Evolutionary conservation across 2,329 filamentous ascomycete species (phyloP).

Genomic region (Podosphaera fusca): DNA sequence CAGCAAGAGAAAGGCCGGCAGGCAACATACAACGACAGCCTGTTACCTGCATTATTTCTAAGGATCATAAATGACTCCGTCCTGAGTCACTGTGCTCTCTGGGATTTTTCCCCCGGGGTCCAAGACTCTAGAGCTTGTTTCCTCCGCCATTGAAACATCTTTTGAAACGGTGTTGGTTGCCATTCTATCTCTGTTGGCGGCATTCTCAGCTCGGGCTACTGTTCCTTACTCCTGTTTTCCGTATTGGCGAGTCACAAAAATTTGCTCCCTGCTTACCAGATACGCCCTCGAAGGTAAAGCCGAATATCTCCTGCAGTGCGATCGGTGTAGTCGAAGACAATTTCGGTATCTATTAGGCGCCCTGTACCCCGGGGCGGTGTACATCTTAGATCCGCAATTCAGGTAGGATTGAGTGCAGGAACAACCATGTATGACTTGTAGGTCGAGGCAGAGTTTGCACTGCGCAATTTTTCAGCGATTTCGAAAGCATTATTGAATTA

Average conservation of each 20-base stretch:
- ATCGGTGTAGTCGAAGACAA: neutral
- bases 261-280: neutral
- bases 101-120: neutral
- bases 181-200: neutral
- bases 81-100: neutral
- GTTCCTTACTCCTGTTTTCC: neutral
- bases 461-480: slow-evolving; percentile 14
- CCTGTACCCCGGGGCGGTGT: neutral
- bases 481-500: slow-evolving; percentile 15
- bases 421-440: neutral
- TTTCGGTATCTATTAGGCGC: neutral
- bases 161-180: neutral
- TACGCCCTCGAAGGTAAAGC: neutral
- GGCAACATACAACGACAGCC: neutral
- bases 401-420: neutral
- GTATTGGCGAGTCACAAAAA: neutral
- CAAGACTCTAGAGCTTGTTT: neutral
- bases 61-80: neutral
- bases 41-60: neutral
- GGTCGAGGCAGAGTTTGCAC: neutral
- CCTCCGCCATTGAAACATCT: neutral
- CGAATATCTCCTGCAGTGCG: neutral
- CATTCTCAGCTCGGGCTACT: neutral
- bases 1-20: neutral
- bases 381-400: neutral